Evolutionary conservation across 1,139 yeast genomes (phyloP), one percentile per base, ranked within the genome.

Genomic region (Candida frijolesensis): DNA sequence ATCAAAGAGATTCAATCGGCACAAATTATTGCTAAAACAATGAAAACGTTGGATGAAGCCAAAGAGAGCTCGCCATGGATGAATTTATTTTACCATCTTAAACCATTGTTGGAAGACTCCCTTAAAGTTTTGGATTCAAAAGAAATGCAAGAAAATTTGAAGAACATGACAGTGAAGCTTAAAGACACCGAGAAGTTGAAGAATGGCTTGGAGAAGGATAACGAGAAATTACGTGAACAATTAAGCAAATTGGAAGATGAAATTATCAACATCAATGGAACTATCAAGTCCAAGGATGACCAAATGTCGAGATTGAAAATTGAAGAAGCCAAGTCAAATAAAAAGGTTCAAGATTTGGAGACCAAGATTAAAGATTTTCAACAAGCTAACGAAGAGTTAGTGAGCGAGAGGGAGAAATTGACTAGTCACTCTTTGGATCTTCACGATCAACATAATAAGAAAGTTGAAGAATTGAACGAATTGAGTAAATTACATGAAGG

Each of bases 31-130:
- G 83, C 87, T 47, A 74, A 76, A 51, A 86, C 90, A 45, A 79
- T 94, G 58, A 68, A 73, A 44, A 67, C 76, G 0, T 83, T 87
- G 51, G 76, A 80, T 52, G 71, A 74, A 15, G 65, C 84, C n/a
- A 72, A 76, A 48, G 51, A 56, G 4, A 67, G 76, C 10, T 86
- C 87, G 63, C 89, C 89, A 9, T 94, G 99, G 99, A 87, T 89
- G 72, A 82, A 79, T 48, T 73, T 94, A 45, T 85, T 85, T 56
- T 75, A 84, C 33, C 81, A 83, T 51, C 74, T 94, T 59, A 88
- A 88, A 57, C 98, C 99, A 0, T 68, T 92, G 46, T 70, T 91
- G 22, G 85, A 83, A 51, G 89, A 88, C 9, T 80, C 90, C 0
- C 71, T 72, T 15, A 85, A 83, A 57, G 81, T 84, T 0, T 71